Base-by-base conservation (phyloP, 1,284 basidiomycete species). In the Hymenochaete sp. region DNA sequence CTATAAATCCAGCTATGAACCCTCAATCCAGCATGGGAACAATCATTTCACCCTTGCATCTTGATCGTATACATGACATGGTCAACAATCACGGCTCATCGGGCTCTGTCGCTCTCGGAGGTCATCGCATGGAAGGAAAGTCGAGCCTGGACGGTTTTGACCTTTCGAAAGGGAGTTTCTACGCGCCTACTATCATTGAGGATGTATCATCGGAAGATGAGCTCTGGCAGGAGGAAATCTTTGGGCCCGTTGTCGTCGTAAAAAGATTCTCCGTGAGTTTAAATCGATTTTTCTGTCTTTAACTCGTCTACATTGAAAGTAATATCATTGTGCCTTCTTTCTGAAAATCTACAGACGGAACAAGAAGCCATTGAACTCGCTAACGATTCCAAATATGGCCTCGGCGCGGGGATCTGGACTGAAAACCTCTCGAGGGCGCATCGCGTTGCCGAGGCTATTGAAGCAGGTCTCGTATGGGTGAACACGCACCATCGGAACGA, bases 401-500 rank as follows among this genome's bases (percentile, higher is more conserved):
- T 90, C 13, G 88, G 88, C 19, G 83, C 83, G 3, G 82, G 80
- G 6, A 70, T 91, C 31, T 91, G 87, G 86, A 88, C 86, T 2
- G 64, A 67, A 28, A 69, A 87, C 59, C 59, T 89, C 24, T 79
- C 83, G 0, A 67, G 76, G 50, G 84, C 82, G 8, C 83, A 88
- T 59, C 76, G 81, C 3, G 71, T 85, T 2, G 71, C 84, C 3
- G 70, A 70, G 41, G 67, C 67, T 33, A 77, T 90, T 22, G 70
- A 88, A 55, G 69, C 80, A 16, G 87, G 88, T 3, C 57, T 91
- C 24, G 81, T 84, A 35, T 91, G 87, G 88, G 74, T 91, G 33
- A 91, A 91, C 58, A 83, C 82, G 0, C 85, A 90, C 55, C 87
- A 91, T 57, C 73, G 87, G 38, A 91, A 91, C 56, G 86, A 90